A percentile compares a stretch with the other conserved stretches of the same genome.
Conservation (phyloP, 1,139 yeast genomes). For the Protomyces inundatus region DNA sequence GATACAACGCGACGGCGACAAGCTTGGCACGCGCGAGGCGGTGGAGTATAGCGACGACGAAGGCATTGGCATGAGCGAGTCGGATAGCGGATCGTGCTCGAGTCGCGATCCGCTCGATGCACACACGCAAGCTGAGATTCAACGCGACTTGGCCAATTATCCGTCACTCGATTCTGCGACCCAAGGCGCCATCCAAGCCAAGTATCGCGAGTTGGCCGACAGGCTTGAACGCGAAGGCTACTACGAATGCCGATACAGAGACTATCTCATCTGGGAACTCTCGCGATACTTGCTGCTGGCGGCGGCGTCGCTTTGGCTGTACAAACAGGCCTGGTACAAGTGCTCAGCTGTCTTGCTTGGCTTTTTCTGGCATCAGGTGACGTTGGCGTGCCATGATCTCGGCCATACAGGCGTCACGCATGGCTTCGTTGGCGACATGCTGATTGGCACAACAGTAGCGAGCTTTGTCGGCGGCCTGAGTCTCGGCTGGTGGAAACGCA, state of each 20-base stretch:
- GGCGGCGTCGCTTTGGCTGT: slow-evolving; percentile 43
- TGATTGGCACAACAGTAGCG: slow-evolving; percentile 68
- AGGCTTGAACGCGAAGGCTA: slow-evolving; percentile 53
- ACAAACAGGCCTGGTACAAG: slow-evolving; percentile 49
- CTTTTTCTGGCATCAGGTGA: slow-evolving; percentile 82
- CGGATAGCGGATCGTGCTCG: neutral
- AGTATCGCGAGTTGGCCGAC: slow-evolving; percentile 60
- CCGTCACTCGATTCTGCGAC: slow-evolving; percentile 67
- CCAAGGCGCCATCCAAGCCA: slow-evolving; percentile 52
- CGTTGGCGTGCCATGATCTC: slow-evolving; percentile 84
- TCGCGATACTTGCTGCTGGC: slow-evolving; percentile 56
- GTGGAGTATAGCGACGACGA: slow-evolving; percentile 19
- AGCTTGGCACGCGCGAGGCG: neutral
- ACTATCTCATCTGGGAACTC: slow-evolving; percentile 57
- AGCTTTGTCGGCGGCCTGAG: slow-evolving; percentile 82
- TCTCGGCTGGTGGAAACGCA: slow-evolving; percentile 91
- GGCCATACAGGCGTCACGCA: slow-evolving; percentile 83
- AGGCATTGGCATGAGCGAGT: slow-evolving; percentile 17
- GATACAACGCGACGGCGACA: slow-evolving; percentile 63
- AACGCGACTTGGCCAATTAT: slow-evolving; percentile 49
- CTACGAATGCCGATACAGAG: slow-evolving; percentile 68
- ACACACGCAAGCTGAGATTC: slow-evolving; percentile 37
- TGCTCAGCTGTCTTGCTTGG: slow-evolving; percentile 65
- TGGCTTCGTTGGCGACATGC: slow-evolving; percentile 68
- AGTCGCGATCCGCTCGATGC: neutral